Conservation (phyloP, 2,329 filamentous ascomycete species). For the Trichoderma citrinoviride region DNA sequence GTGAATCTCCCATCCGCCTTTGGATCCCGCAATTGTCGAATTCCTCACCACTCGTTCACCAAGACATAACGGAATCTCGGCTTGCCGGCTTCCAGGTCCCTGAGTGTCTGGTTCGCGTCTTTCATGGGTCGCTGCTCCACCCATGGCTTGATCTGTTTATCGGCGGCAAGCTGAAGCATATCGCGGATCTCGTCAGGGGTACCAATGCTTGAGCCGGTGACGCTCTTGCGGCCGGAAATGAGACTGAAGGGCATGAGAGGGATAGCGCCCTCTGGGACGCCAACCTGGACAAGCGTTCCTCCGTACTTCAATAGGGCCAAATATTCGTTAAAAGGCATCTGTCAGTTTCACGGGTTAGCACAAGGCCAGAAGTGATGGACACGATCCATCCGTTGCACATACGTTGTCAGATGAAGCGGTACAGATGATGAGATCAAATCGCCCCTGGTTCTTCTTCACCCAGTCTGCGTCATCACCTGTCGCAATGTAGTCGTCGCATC, state of each 20-base stretch:
- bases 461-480: conserved; percentile 52
- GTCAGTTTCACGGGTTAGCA: neutral
- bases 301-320: conserved; percentile 56
- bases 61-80: conserved; percentile 49
- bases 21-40: neutral
- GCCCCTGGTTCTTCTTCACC: conserved; percentile 49
- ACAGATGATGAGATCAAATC: conserved; percentile 58
- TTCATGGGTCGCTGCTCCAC: conserved; percentile 54
- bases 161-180: conserved; percentile 57
- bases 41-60: conserved; percentile 34
- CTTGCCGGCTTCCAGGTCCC: conserved; percentile 56
- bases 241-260: conserved; percentile 42
- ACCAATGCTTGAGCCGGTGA: conserved; percentile 48
- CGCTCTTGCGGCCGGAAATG: conserved; percentile 51
- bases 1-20: neutral
- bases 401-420: conserved; percentile 48
- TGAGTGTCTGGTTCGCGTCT: conserved; percentile 54
- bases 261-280: conserved; percentile 34
- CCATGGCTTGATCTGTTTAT: conserved; percentile 56
- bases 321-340: conserved; percentile 62
- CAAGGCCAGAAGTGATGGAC: neutral
- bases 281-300: conserved; percentile 64
- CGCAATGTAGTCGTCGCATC: conserved; percentile 51
- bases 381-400: neutral
- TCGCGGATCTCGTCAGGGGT: conserved; percentile 56